Evolutionary conservation across 768 basidiomycete genomes (phyloP).

Genomic region (Termitomyces sp.): DNA sequence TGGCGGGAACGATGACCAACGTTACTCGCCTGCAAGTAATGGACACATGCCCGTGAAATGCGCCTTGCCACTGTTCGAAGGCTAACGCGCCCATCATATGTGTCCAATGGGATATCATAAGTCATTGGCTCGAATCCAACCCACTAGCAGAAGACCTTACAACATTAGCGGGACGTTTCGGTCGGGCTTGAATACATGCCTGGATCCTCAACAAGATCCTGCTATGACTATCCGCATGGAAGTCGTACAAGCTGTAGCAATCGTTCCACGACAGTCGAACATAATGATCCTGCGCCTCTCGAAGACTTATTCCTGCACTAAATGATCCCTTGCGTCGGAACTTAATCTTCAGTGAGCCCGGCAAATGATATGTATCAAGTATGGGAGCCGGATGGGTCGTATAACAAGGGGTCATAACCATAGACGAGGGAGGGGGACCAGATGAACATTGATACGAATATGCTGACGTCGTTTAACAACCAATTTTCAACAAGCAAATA

Average conservation of each 20-base stretch:
- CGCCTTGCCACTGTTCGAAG: conserved; percentile 64
- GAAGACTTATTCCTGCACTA: conserved; percentile 57
- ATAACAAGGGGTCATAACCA: conserved; percentile 30
- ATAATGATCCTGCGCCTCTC: conserved; percentile 57
- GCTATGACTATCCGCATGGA: conserved; percentile 56
- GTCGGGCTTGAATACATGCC: conserved; percentile 30
- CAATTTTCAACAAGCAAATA: neutral
- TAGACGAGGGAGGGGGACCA: conserved; percentile 21
- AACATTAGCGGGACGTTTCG: neutral
- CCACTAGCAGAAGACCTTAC: conserved; percentile 41
- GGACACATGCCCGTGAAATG: conserved; percentile 64
- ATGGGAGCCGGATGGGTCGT: conserved; percentile 25
- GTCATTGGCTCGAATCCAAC: conserved; percentile 63
- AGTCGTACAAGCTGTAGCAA: conserved; percentile 55
- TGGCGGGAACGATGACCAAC: neutral
- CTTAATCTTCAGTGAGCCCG: conserved; percentile 50
- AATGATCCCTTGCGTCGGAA: conserved; percentile 72
- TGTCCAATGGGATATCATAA: conserved; percentile 70
- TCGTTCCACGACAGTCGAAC: conserved; percentile 57
- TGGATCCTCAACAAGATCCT: conserved; percentile 58
- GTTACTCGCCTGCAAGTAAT: conserved; percentile 60
- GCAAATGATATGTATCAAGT: conserved; percentile 41
- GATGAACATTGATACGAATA: conserved; percentile 37
- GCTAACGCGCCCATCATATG: conserved; percentile 58
- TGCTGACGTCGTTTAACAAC: conserved; percentile 22